Conservation (phyloP, 139 green algal genomes). For the Chlamydomonas sp. region DNA sequence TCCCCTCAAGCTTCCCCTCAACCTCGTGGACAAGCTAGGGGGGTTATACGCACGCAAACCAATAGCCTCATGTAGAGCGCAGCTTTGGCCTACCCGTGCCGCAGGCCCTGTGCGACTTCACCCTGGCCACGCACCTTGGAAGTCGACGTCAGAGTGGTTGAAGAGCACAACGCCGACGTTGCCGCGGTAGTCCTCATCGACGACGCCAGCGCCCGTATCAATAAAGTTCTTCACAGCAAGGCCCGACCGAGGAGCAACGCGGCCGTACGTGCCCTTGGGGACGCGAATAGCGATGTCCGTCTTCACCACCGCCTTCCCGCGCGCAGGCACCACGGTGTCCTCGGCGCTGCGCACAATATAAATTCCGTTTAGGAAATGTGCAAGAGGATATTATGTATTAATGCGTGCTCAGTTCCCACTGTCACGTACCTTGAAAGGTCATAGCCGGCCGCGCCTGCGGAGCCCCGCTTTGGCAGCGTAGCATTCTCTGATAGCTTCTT, state of each 20-base stretch:
- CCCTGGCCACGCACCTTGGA: constrained; percentile 63
- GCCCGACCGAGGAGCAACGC: constrained; percentile 94
- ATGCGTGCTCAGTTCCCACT: not conserved
- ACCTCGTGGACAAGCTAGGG: too few relatives aligned
- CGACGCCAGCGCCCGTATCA: constrained; percentile 94
- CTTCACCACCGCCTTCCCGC: constrained; percentile 86
- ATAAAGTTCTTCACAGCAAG: constrained; percentile 97
- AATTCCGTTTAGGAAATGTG: not conserved
- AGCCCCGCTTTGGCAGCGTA: constrained; percentile 86
- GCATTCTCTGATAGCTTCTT: constrained; percentile 90
- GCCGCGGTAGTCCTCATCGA: constrained; percentile 98
- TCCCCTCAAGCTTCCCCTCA: too few relatives aligned
- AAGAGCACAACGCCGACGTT: constrained; percentile 96
- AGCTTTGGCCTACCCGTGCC: too few relatives aligned
- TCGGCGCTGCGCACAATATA: constrained; percentile 73
- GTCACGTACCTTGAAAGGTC: constrained; percentile 85
- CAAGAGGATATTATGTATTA: not conserved
- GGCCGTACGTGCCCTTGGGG: constrained; percentile 93
- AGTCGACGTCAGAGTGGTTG: constrained; percentile 94
- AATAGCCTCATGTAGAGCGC: not conserved
- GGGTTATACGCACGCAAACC: too few relatives aligned
- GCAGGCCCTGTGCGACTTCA: not conserved
- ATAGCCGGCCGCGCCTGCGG: constrained; percentile 89
- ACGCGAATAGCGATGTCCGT: constrained; percentile 91
- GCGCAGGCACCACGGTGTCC: constrained; percentile 86